A percentile compares a stretch with the other conserved stretches of the same genome.
Evolutionary conservation across 495 filamentous ascomycete genomes (phyloP).

Genomic region (Umbilicaria muhlenbergii): DNA sequence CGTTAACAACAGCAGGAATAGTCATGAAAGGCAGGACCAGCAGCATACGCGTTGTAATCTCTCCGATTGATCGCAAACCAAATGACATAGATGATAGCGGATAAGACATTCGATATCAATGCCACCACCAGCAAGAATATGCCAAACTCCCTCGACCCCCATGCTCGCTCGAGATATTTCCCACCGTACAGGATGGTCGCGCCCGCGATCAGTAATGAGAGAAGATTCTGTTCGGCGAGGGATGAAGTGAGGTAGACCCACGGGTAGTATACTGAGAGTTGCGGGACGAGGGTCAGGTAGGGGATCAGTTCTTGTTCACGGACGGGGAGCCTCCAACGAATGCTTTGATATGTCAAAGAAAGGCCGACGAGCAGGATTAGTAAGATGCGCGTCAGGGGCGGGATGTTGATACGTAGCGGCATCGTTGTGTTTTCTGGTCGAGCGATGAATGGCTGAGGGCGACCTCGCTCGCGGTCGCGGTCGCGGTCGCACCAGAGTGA

Average conservation of each 20-base stretch:
- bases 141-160: conserved; percentile 82
- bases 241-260: conserved; percentile 84
- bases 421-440: conserved; percentile 24
- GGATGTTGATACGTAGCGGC: conserved; percentile 79
- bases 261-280: conserved; percentile 68
- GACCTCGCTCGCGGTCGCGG: background rate
- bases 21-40: conserved; percentile 9
- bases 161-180: conserved; percentile 88
- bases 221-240: conserved; percentile 84
- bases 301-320: conserved; percentile 27
- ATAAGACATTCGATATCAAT: conserved; percentile 63
- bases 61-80: conserved; percentile 56
- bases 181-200: conserved; percentile 84
- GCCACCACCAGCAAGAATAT: conserved; percentile 73
- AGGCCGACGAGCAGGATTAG: conserved; percentile 59
- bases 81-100: conserved; percentile 55
- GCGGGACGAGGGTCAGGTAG: conserved; percentile 79
- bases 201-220: conserved; percentile 66
- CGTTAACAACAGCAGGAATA: conserved; percentile 15
- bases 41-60: conserved; percentile 49
- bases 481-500: background rate
- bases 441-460: conserved; percentile 4
- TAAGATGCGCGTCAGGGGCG: conserved; percentile 72
- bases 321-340: conserved; percentile 43
- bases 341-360: conserved; percentile 65